phyloP scores from a whole-genome alignment of 192 early-diverging fungal species.

The Coemansia reversa region DNA sequence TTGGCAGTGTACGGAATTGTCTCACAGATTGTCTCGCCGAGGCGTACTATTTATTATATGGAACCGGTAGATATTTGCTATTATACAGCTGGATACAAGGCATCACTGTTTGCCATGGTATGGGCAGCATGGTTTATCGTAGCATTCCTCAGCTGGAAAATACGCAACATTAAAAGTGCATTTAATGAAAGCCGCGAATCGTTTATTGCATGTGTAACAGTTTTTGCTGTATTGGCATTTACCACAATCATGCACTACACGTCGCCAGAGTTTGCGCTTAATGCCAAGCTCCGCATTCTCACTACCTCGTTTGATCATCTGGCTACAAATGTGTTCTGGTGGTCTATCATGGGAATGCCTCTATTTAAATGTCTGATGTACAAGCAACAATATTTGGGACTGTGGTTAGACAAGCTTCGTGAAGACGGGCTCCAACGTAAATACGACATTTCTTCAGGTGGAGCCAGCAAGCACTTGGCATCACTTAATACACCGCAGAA shows the following conservation, averaged over 20 bases:
- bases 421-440: constrained; percentile 34
- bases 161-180: constrained; percentile 49
- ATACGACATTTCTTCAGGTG: constrained; percentile 19
- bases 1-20: constrained; percentile 32
- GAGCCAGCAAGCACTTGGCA: background rate
- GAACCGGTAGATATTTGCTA: constrained; percentile 26
- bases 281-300: constrained; percentile 14
- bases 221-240: constrained; percentile 27
- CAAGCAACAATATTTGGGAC: constrained; percentile 15
- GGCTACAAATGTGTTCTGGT: constrained; percentile 34
- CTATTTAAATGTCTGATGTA: constrained; percentile 26
- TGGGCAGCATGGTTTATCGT: constrained; percentile 39
- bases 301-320: constrained; percentile 41
- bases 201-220: constrained; percentile 14
- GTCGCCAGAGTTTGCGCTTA: constrained; percentile 22
- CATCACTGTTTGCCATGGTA: constrained; percentile 30
- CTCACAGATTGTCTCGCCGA: constrained; percentile 14
- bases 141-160: constrained; percentile 29
- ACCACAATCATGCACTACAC: constrained; percentile 38
- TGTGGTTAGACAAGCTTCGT: constrained; percentile 29
- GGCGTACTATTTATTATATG: constrained; percentile 20
- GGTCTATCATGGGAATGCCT: constrained; percentile 40
- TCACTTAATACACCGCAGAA: constrained; percentile 1
- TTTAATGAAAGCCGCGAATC: constrained; percentile 52
- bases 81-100: constrained; percentile 29